Evolutionary conservation across 2,329 filamentous ascomycete genomes (phyloP).

Genomic region (Fusarium pseudocircinatum): DNA sequence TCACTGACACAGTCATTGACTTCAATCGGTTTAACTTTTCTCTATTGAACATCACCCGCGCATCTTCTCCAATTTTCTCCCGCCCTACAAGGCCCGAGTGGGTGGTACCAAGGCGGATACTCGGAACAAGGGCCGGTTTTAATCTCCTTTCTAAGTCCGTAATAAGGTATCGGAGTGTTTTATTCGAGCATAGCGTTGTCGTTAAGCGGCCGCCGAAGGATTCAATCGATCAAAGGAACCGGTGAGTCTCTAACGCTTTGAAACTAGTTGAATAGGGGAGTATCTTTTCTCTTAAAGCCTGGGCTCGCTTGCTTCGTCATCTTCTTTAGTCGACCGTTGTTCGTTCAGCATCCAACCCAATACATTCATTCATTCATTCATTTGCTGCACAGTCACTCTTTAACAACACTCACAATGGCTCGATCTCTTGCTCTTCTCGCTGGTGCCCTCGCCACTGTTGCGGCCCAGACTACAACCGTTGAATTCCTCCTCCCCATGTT

Average conservation of each 20-base stretch:
- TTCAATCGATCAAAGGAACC: slow-evolving; percentile 11
- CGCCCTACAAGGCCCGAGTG: slow-evolving; percentile 2
- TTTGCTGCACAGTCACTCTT: slow-evolving; percentile 18
- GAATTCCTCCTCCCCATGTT: slow-evolving; percentile 42
- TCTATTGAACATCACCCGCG: background rate
- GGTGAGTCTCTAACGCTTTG: background rate
- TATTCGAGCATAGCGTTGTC: slow-evolving; percentile 17
- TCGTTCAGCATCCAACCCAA: slow-evolving; percentile 11
- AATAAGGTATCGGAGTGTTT: slow-evolving; percentile 7
- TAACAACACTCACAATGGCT: slow-evolving; percentile 32
- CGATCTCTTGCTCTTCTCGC: slow-evolving; percentile 42
- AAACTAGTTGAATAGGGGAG: slow-evolving; percentile 11
- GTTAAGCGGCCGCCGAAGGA: slow-evolving; percentile 23
- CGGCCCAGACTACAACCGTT: slow-evolving; percentile 43
- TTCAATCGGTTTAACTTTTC: background rate
- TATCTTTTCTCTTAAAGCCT: background rate
- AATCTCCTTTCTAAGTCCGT: slow-evolving; percentile 22
- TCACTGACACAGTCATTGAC: background rate
- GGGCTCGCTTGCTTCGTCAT: background rate
- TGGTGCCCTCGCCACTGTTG: slow-evolving; percentile 28
- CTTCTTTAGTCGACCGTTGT: background rate
- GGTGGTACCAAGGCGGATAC: slow-evolving; percentile 7
- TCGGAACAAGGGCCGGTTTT: slow-evolving; percentile 6
- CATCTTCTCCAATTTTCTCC: background rate
- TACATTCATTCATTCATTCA: slow-evolving; percentile 37